Evolutionary conservation across 352 stramenopile genomes (phyloP), one percentile per base, ranked within the genome.

Genomic region (Pythium sukuiense): DNA sequence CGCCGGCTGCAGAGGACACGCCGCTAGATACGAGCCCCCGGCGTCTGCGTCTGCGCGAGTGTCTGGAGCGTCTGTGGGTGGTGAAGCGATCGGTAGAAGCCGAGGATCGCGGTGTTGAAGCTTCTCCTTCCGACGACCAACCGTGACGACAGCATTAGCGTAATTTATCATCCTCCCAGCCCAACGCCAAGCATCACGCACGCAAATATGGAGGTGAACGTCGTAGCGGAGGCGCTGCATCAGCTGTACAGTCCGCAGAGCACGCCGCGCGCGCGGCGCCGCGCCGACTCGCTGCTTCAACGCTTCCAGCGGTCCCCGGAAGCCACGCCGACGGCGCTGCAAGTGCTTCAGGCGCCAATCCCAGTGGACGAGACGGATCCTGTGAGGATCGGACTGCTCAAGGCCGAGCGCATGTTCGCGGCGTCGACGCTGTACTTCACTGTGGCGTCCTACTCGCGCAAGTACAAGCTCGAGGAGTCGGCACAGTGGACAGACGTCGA

Each of bases 281-380:
- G 83, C 45, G 83, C 83, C n/a, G 83, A 94, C 46, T 88, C 83
- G 39, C 56, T 92, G 49, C 64, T 93, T 13, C 83, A 92, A 61
- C 81, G 73, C 33, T 92, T 92, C 66, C 85, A 92, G 67, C 82
- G 79, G 46, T 91, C 80, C 13, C 85, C 85, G 14, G 77, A 91
- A 67, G 85, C 85, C 20, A 60, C 74, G 16, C 68, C 80, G 32
- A 83, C 77, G 37, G 80, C 82, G 33, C 62, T 94, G 32, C 59
- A 72, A 6, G 80, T 92, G 37, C 68, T 94, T 4, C 75, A 85
- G 53, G 20, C 73, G 43, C 80, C 80, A 30, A 83, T 89, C n/a
- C 32, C 57, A 11, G 63, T 61, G 14, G 57, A 64, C 12, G 58
- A 70, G 50, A 46, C n/a, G 6, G 55, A 64, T 26, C 16, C 35